Base-by-base conservation (phyloP, 1,139 yeast genomes). In the Blastobotrys ciferrii region DNA sequence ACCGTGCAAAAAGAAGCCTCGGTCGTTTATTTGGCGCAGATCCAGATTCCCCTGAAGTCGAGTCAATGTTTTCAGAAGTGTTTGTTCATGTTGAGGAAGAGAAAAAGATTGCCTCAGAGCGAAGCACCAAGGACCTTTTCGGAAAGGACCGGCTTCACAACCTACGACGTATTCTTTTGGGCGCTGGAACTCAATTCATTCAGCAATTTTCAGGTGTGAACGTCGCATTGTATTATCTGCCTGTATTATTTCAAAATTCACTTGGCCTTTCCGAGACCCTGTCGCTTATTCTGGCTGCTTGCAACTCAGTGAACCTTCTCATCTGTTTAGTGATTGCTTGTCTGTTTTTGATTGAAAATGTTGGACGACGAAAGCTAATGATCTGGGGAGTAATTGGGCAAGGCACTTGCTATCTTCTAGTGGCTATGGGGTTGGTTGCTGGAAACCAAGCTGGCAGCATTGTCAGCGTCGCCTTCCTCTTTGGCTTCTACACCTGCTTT, bases 401-500 rank as follows among this genome's bases (percentile, higher is more conserved):
- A 37, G 51, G 51, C n/a, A 38, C 49, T 4, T 36, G 49, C 38
- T 46, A 33, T 32, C 20, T 47, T n/a, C 17, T 47, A 13, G 41
- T 49, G n/a, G 30, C 45, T 6, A 42, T 46, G 11, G 51, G 52
- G 12, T 47, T 49, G 4, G 38, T 45, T 2, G 32, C 42, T 13
- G 46, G 45, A 15, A 49, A 46, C 11, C 19, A 33, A 32, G 37
- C 40, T 15, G 18, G 46, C 25, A 20, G 35, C 19, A 23, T 47
- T 28, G 43, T 31, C 9, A 67, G 40, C 39, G 46, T 42, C 23
- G 50, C 44, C 51, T 78, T 51, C 40, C 43, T 51, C 43, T 50
- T 47, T 25, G 32, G 45, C 17, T 51, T 47, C 33, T 35, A 44
- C 30, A 44, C 53, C 9, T 31, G 30, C 30, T 51, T 46, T 37